Evolutionary conservation across 2,329 filamentous ascomycete genomes (phyloP).

Genomic region (Clarireedia monteithiana): DNA sequence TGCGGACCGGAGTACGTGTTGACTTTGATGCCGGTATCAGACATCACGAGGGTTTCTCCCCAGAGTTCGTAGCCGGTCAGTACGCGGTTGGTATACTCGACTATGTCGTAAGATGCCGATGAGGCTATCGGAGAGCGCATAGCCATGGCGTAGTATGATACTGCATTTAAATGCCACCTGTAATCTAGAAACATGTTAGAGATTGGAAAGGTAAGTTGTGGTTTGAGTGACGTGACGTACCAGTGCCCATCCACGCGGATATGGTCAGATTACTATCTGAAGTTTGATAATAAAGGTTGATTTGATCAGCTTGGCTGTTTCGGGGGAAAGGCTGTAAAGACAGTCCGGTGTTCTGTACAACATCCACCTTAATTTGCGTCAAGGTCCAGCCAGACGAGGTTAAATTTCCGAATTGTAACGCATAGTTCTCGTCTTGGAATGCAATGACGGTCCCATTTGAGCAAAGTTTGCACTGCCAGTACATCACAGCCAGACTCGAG

Average conservation of each 20-base stretch:
- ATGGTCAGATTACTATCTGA: constrained; percentile 6
- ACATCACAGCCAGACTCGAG: constrained; percentile 11
- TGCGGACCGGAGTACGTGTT: background rate
- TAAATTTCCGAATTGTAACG: constrained; percentile 11
- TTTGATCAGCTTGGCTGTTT: constrained; percentile 7
- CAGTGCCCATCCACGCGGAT: background rate
- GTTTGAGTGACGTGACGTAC: background rate
- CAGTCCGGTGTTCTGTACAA: constrained; percentile 10
- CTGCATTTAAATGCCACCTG: background rate
- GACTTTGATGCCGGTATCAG: background rate
- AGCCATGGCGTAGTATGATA: background rate
- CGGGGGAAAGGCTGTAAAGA: constrained; percentile 12
- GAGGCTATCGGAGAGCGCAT: background rate
- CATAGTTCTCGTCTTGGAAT: constrained; percentile 13
- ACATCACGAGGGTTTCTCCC: background rate
- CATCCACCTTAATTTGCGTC: constrained; percentile 10
- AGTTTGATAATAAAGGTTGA: constrained; percentile 12
- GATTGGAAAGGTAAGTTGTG: background rate
- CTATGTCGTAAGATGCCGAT: background rate
- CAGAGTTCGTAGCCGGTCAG: background rate
- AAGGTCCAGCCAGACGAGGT: constrained; percentile 11
- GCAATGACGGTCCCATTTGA: constrained; percentile 10
- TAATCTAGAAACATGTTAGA: background rate
- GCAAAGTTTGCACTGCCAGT: constrained; percentile 13
- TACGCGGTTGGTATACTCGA: background rate